phyloP scores from a whole-genome alignment of 352 stramenopile species.

The Globisporangium megalacanthum region DNA sequence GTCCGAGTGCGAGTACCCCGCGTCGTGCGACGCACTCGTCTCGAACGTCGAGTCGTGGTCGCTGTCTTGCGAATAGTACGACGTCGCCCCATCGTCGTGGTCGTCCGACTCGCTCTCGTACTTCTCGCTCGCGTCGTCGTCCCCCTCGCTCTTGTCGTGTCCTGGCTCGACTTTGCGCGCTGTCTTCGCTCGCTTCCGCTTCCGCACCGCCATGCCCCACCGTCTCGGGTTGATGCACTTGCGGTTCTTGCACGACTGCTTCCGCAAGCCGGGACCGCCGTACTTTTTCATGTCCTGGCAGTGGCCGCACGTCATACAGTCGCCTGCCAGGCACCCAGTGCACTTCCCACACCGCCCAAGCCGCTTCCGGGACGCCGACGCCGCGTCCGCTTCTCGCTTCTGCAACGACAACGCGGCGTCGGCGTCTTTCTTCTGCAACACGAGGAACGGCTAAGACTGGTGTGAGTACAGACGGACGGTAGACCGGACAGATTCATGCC shows the following conservation, averaged over 20 bases:
- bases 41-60: constrained; percentile 41
- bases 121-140: constrained; percentile 26
- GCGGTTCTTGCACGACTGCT: constrained; percentile 84
- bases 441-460: neutral
- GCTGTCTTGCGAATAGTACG: constrained; percentile 53
- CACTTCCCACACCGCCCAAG: constrained; percentile 80
- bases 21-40: constrained; percentile 10
- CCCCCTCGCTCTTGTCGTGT: constrained; percentile 14
- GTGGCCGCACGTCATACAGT: constrained; percentile 85
- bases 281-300: constrained; percentile 91
- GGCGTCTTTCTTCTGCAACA: constrained; percentile 26
- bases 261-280: constrained; percentile 74
- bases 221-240: constrained; percentile 77
- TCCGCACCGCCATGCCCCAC: constrained; percentile 42
- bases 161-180: constrained; percentile 7
- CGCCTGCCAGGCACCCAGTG: constrained; percentile 61
- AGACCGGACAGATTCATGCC: neutral
- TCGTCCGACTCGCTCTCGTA: constrained; percentile 26
- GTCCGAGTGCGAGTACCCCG: constrained; percentile 20
- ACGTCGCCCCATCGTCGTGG: constrained; percentile 25
- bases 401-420: constrained; percentile 3
- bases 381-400: constrained; percentile 12
- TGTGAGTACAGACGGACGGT: neutral
- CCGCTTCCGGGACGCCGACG: constrained; percentile 43
- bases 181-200: constrained; percentile 26